Percentiles rank a stretch among this genome's conserved stretches.
Conservation (phyloP, 2,329 filamentous ascomycete species). For the Pseudogymnoascus sp. region DNA sequence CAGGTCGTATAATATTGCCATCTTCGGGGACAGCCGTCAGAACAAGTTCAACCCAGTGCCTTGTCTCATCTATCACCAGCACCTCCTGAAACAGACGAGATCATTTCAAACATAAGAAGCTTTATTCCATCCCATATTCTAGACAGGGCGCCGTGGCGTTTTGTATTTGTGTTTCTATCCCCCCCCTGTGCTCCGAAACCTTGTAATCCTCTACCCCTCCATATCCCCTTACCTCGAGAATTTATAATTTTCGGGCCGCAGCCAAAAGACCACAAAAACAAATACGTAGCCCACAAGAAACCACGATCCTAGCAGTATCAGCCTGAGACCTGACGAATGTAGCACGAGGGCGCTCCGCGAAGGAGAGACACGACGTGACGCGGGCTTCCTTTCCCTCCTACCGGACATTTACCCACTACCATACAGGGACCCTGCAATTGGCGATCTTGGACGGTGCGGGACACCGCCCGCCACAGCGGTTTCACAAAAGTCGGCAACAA, state of each 20-base stretch:
- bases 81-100: background rate
- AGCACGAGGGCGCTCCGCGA: background rate
- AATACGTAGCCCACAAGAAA: background rate
- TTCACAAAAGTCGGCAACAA: background rate
- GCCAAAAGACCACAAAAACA: background rate
- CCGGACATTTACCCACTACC: conserved; percentile 1
- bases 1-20: background rate
- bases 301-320: background rate
- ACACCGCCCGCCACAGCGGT: background rate
- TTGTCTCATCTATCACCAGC: background rate
- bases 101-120: background rate
- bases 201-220: background rate
- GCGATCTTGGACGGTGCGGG: conserved; percentile 1
- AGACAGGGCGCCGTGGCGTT: background rate
- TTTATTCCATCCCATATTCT: background rate
- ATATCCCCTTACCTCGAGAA: background rate
- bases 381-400: background rate
- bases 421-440: background rate
- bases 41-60: background rate
- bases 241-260: background rate
- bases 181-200: background rate
- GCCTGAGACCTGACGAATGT: conserved; percentile 3
- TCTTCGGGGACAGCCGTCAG: background rate
- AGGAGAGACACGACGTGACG: background rate
- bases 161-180: background rate